These are phyloP conservation scores for Speleostelium caveatum DNA, from an alignment of 78 protist genomes.

Conservation along the genomic window DNA sequence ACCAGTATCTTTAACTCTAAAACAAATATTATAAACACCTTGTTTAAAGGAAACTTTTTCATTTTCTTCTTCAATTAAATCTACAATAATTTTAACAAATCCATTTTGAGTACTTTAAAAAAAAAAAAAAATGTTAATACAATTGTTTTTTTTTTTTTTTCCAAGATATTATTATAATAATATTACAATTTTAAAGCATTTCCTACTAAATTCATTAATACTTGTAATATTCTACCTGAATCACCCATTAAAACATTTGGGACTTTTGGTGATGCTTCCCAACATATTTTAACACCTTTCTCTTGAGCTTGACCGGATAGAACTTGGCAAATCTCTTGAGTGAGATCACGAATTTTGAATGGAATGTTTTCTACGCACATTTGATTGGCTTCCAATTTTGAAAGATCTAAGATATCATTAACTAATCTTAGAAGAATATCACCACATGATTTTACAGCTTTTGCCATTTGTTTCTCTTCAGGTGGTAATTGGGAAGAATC, in stretches of 20 bases:
- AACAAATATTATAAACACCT: conserved; percentile 59
- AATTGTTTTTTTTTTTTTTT: no score
- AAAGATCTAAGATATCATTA: conserved; percentile 84
- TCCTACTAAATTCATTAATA: conserved; percentile 80
- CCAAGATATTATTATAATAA: background rate
- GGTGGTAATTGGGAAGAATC: conserved; percentile 30
- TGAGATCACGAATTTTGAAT: conserved; percentile 39
- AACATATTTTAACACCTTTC: conserved; percentile 17
- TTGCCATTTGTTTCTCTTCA: conserved; percentile 73
- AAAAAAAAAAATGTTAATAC: background rate
- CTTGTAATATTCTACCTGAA: conserved; percentile 75
- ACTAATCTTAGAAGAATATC: conserved; percentile 69
- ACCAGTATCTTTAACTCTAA: conserved; percentile 80
- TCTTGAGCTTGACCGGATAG: conserved; percentile 59
- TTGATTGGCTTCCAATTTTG: conserved; percentile 82
- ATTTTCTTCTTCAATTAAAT: conserved; percentile 54
- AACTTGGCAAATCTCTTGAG: conserved; percentile 75
- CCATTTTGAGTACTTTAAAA: conserved; percentile 81
- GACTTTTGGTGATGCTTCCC: conserved; percentile 38
- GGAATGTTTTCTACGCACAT: conserved; percentile 65
- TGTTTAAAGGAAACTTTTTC: conserved; percentile 11
- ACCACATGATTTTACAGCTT: conserved; percentile 72
- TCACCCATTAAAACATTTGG: conserved; percentile 62
- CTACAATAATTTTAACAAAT: conserved; percentile 53
- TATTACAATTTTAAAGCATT: conserved; percentile 78